These are phyloP conservation scores for Daedaleopsis sinensis DNA, from an alignment of 768 basidiomycete genomes.

Conservation along the genomic window DNA sequence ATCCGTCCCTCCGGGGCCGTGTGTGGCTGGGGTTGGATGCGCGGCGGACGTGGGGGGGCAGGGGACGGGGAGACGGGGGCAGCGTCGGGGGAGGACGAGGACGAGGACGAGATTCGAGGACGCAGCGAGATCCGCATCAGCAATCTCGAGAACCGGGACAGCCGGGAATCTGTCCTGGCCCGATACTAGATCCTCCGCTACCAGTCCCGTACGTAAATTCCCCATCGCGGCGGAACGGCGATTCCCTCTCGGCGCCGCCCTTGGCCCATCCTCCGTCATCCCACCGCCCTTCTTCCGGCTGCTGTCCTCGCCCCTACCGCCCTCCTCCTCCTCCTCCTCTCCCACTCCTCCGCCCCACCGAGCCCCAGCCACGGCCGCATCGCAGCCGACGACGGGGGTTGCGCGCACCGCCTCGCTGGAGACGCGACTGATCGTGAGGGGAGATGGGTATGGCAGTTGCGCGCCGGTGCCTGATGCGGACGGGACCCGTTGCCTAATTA, in stretches of 20 bases:
- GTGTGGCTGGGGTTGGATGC: too few relatives aligned
- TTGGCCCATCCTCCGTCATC: conserved; percentile 10
- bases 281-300: not conserved
- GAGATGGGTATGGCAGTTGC: conserved; percentile 18
- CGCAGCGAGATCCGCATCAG: conserved; percentile 31
- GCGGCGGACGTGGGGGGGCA: too few relatives aligned
- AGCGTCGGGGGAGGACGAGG: conserved; percentile 7
- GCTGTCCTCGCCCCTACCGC: not conserved
- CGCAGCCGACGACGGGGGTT: not conserved
- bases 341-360: not conserved
- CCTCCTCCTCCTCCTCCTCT: not conserved
- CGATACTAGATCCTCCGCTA: conserved; percentile 33
- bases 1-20: not conserved
- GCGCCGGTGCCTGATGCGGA: conserved; percentile 26
- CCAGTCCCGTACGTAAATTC: conserved; percentile 25
- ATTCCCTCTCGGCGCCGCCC: conserved; percentile 30
- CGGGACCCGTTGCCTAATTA: conserved; percentile 17
- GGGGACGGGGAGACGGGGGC: too few relatives aligned
- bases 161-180: conserved; percentile 33
- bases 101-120: conserved; percentile 12
- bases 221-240: conserved; percentile 28
- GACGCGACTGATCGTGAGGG: conserved; percentile 6
- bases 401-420: not conserved
- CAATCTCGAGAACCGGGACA: conserved; percentile 32
- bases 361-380: too few relatives aligned